Conservation (phyloP, 177 flowering plant genomes). For the Vitis hybrid region DNA sequence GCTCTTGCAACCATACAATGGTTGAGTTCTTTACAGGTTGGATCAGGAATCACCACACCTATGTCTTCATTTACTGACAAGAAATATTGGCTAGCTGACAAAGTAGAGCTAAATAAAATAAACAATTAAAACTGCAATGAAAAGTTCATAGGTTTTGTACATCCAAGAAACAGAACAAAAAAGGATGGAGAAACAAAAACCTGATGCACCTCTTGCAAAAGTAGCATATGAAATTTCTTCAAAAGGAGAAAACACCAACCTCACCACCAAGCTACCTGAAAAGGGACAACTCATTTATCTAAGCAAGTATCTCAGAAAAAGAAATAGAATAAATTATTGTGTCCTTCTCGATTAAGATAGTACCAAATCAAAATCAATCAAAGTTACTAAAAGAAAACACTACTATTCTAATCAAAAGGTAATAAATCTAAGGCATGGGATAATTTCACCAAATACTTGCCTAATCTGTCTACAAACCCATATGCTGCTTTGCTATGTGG, state of each 20-base stretch:
- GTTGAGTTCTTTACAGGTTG: too few relatives aligned
- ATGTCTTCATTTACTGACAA: too few relatives aligned
- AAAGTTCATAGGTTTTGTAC: neutral
- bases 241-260: constrained; percentile 89
- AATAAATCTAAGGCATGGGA: neutral
- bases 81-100: too few relatives aligned
- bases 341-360: too few relatives aligned
- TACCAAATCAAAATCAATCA: neutral
- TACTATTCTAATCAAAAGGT: too few relatives aligned
- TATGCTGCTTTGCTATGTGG: constrained; percentile 95
- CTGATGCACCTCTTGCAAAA: constrained; percentile 96
- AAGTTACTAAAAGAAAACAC: too few relatives aligned
- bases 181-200: constrained; percentile 41
- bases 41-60: too few relatives aligned
- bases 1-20: too few relatives aligned
- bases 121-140: too few relatives aligned
- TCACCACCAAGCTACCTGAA: constrained; percentile 93
- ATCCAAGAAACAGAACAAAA: neutral
- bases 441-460: constrained; percentile 29
- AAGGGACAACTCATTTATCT: too few relatives aligned
- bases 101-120: too few relatives aligned
- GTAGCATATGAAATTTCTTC: constrained; percentile 96
- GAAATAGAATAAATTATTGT: too few relatives aligned
- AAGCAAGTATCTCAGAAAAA: constrained; percentile 3
- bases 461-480: constrained; percentile 95